These are phyloP conservation scores for Malassezia sp. DNA, from an alignment of 1,284 basidiomycete species.

Conservation along the genomic window DNA sequence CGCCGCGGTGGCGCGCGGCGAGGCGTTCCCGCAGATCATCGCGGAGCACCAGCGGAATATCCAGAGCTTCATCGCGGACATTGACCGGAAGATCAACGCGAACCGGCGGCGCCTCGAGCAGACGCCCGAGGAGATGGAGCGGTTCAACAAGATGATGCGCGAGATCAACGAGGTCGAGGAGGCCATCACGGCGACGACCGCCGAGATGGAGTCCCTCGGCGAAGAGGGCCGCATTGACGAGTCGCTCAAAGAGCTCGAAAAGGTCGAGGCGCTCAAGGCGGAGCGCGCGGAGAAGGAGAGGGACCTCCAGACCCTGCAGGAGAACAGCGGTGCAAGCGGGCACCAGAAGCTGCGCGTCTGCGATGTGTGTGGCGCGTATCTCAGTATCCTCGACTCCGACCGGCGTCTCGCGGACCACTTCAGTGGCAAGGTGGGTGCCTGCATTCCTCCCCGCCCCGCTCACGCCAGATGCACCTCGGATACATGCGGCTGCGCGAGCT, in stretches of 20 bases:
- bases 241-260: constrained; percentile 90
- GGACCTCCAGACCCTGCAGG: constrained; percentile 88
- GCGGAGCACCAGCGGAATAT: constrained; percentile 75
- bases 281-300: constrained; percentile 95
- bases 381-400: constrained; percentile 94
- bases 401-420: constrained; percentile 98
- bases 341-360: constrained; percentile 98
- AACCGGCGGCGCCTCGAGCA: constrained; percentile 92
- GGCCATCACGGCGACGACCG: constrained; percentile 92
- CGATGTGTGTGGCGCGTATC: constrained; percentile 96
- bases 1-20: constrained; percentile 61
- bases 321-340: constrained; percentile 93
- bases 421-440: too few species aligned
- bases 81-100: constrained; percentile 85
- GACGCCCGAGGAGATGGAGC: constrained; percentile 97
- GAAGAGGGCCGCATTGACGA: constrained; percentile 97
- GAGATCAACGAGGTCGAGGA: constrained; percentile 99
- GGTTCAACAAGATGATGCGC: constrained; percentile 95
- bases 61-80: constrained; percentile 90
- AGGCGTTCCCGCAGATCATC: constrained; percentile 38
- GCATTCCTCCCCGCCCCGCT: too few species aligned
- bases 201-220: constrained; percentile 92
- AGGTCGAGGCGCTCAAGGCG: constrained; percentile 90
- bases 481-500: constrained; percentile 95
- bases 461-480: constrained; percentile 94